Base-by-base conservation (phyloP, 768 basidiomycete genomes). In the Leccinum olivaceopallidum region DNA sequence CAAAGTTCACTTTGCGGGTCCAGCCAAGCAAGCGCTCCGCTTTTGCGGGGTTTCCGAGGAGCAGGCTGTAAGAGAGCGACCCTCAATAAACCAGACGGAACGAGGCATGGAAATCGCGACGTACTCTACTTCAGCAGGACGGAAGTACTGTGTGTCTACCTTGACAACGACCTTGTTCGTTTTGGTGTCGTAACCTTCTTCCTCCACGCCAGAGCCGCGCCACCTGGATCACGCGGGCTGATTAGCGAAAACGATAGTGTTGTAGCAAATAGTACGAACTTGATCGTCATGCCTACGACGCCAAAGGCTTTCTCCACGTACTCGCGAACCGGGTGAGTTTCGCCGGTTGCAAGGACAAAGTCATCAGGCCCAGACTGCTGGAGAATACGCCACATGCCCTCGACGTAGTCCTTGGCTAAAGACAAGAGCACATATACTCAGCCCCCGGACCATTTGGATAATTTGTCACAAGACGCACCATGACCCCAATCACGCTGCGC, bases 401-500 rank as follows among this genome's bases (percentile, higher is more conserved):
- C 95, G 10, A 97, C 90, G 73, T 96, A 97, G 73, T 94, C 91
- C 61, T 85, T 86, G 54, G 90, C 90, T 92, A 61, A 22, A 39
- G 55, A n/a, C 30, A 47, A 18, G 30, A 20, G 44, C 22, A 28
- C 49, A 56, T 50, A 52, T 28, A 53, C 36, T 69, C 54, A 69
- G 55, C 55, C 20, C 30, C 28, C 28, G 28, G 10, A 14, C 42
- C 32, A 13, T 10, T 12, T 28, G 18, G 9, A 26, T n/a, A 14
- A 44, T 36, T 8, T 32, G 20, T 24, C 53, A 34, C 18, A 47
- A 56, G 36, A 76, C 84, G 56, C 60, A 92, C 91, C 95, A 76
- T 98, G 95, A 67, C 95, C 95, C 95, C 95, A 98, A 75, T 98
- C 95, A 76, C 95, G 92, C 75, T 89, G 85, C 9, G 96, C 91